phyloP scores from a whole-genome alignment of 2,329 filamentous ascomycete species.

The Anisogramma anomala region DNA sequence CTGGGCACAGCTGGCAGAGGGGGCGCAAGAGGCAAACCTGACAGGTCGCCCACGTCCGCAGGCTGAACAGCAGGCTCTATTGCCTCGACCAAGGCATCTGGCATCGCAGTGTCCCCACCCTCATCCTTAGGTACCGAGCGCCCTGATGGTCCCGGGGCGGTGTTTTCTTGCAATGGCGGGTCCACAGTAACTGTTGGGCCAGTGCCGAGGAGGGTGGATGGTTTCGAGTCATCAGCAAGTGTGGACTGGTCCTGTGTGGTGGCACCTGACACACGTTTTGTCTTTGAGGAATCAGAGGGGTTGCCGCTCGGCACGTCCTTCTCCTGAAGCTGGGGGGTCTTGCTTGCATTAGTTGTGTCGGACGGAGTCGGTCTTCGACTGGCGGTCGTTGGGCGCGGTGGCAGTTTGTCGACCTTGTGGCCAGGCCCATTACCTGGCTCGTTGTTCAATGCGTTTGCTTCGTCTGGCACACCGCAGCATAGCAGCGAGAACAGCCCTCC shows the following conservation, averaged over 20 bases:
- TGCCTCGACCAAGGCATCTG: constrained; percentile 42
- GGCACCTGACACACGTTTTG: constrained; percentile 35
- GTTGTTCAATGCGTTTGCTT: constrained; percentile 40
- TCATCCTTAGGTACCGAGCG: constrained; percentile 26
- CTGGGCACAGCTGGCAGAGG: constrained; percentile 28
- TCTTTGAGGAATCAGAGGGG: constrained; percentile 25
- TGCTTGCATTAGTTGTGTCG: constrained; percentile 33
- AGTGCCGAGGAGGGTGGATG: constrained; percentile 27
- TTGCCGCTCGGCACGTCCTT: constrained; percentile 33
- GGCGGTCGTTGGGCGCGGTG: constrained; percentile 41
- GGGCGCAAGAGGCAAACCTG: constrained; percentile 35
- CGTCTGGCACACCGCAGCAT: constrained; percentile 55
- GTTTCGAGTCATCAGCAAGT: constrained; percentile 35
- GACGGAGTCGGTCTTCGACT: constrained; percentile 42
- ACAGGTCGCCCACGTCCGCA: constrained; percentile 23
- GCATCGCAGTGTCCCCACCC: constrained; percentile 57
- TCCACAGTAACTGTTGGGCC: constrained; percentile 32
- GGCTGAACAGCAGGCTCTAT: constrained; percentile 11
- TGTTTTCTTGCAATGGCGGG: constrained; percentile 21
- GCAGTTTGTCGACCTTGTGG: constrained; percentile 47
- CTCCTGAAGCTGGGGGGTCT: constrained; percentile 35
- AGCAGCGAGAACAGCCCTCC: constrained; percentile 48
- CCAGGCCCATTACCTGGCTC: constrained; percentile 40
- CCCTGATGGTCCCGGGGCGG: constrained; percentile 6
- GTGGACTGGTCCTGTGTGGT: constrained; percentile 36